A percentile compares a stretch with the other conserved stretches of the same genome.
Conservation (phyloP, 1,139 yeast species). For the Hyphopichia khmerensis region DNA sequence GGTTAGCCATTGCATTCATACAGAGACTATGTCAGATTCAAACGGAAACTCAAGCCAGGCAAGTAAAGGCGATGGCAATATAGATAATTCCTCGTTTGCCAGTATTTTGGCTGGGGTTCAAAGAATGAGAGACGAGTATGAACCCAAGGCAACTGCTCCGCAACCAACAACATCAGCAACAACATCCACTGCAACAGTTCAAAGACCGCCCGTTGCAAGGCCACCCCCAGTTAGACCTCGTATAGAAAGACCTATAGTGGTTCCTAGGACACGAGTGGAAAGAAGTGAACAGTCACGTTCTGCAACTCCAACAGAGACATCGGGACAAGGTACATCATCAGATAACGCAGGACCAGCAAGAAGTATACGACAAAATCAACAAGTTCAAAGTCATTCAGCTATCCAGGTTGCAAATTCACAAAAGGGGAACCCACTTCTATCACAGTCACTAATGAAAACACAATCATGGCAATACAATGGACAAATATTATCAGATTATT, state of each 20-base stretch:
- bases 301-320: neutral
- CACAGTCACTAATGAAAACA: conserved; percentile 36
- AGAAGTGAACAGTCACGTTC: neutral
- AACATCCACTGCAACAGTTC: neutral
- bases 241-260: conserved; percentile 1
- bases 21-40: neutral
- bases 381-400: conserved; percentile 14
- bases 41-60: neutral
- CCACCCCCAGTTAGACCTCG: neutral
- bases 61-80: conserved; percentile 6
- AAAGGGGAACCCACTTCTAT: conserved; percentile 43
- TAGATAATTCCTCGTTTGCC: conserved; percentile 59
- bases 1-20: too few relatives aligned
- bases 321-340: neutral
- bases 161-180: neutral
- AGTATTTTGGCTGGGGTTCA: conserved; percentile 64
- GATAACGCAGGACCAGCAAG: neutral
- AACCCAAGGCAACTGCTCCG: conserved; percentile 6
- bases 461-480: conserved; percentile 38
- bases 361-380: conserved; percentile 2
- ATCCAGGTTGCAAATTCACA: conserved; percentile 31
- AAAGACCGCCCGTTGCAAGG: neutral
- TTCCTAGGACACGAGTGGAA: neutral
- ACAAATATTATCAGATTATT: conserved; percentile 54
- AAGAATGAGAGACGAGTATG: conserved; percentile 42